Evolutionary conservation across 148 eudicot genomes (phyloP).

Genomic region (Chenopodium berlandieri): DNA sequence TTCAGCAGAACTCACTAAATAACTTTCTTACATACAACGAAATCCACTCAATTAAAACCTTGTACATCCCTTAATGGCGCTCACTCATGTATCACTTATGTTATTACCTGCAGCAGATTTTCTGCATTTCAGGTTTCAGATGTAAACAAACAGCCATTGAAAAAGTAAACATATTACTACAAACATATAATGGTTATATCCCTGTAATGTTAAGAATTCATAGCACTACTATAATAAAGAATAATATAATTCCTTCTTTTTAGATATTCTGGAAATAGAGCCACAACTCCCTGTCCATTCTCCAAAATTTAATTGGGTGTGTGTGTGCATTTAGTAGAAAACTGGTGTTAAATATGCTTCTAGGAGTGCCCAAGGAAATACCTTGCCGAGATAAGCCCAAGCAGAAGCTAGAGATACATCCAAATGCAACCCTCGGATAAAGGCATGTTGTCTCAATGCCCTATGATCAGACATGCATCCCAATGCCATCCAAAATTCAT

Average conservation of each 20-base stretch:
- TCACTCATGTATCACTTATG: not conserved
- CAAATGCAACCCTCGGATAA: conserved; percentile 74
- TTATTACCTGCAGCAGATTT: not conserved
- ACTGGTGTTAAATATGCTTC: conserved; percentile 3
- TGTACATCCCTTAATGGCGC: too few species aligned
- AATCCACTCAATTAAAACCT: too few species aligned
- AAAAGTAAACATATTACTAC: not conserved
- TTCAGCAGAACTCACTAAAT: too few species aligned
- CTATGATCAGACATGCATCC: conserved; percentile 67
- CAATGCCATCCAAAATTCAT: conserved; percentile 87
- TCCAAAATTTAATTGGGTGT: not conserved
- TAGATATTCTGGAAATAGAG: too few species aligned
- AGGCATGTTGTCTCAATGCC: conserved; percentile 86
- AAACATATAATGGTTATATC: too few species aligned
- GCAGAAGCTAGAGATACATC: conserved; percentile 96
- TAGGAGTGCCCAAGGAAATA: conserved; percentile 21
- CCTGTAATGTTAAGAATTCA: too few species aligned
- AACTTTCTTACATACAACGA: too few species aligned
- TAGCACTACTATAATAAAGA: too few species aligned
- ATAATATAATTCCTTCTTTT: too few species aligned
- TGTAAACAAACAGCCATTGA: too few species aligned
- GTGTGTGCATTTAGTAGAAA: not conserved
- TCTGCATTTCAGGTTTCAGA: not conserved
- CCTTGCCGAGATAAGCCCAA: conserved; percentile 99
- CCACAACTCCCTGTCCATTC: not conserved